phyloP scores from a whole-genome alignment of 2,329 filamentous ascomycete species.

The Pseudogymnoascus sp. region DNA sequence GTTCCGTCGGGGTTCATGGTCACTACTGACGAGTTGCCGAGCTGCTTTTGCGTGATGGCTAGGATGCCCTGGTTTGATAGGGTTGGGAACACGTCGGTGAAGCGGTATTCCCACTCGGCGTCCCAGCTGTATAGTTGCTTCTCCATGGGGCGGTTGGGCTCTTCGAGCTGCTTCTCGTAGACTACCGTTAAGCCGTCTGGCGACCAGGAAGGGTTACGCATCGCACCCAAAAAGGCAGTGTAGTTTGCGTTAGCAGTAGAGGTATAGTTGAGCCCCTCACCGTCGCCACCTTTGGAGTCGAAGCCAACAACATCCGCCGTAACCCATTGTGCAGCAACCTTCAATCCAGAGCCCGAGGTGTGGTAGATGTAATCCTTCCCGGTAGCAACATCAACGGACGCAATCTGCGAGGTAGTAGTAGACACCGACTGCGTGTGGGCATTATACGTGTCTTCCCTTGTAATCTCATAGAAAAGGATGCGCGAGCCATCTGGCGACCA shows the following conservation, averaged over 20 bases:
- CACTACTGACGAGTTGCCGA: constrained; percentile 33
- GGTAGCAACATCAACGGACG: constrained; percentile 33
- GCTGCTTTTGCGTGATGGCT: constrained; percentile 32
- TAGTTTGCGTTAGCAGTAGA: constrained; percentile 2
- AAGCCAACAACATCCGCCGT: constrained; percentile 14
- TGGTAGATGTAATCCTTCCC: constrained; percentile 26
- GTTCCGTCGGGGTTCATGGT: constrained; percentile 26
- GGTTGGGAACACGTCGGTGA: constrained; percentile 35
- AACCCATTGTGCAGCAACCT: constrained; percentile 15
- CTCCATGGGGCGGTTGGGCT: constrained; percentile 27
- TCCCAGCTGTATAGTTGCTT: constrained; percentile 34
- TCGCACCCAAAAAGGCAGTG: constrained; percentile 9
- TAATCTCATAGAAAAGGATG: constrained; percentile 34
- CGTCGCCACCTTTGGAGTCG: constrained; percentile 12
- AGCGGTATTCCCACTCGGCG: constrained; percentile 34
- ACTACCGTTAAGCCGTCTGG: constrained; percentile 17
- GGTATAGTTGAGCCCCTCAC: constrained; percentile 18
- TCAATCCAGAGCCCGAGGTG: constrained; percentile 15
- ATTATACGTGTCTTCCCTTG: constrained; percentile 30
- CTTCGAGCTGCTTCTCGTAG: constrained; percentile 21
- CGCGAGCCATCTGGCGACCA: constrained; percentile 31
- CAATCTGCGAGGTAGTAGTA: constrained; percentile 26
- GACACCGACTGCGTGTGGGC: constrained; percentile 27
- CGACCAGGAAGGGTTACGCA: constrained; percentile 18
- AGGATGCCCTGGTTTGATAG: constrained; percentile 21